Conservation (phyloP, 768 basidiomycete species). For the Pulveroboletus sp. region DNA sequence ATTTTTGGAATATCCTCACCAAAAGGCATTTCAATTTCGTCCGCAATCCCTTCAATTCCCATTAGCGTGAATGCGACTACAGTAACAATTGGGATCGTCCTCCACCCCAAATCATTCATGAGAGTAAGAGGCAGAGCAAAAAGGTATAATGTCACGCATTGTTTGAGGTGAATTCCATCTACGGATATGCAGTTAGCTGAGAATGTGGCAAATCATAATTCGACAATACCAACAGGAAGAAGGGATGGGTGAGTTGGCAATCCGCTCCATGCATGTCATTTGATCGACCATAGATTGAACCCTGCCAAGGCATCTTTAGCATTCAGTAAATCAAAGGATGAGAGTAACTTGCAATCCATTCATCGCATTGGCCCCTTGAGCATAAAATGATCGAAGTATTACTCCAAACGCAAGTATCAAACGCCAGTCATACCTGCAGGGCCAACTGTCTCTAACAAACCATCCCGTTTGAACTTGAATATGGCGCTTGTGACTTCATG, state of each 20-base stretch:
- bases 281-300: slow-evolving; percentile 83
- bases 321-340: neutral
- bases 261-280: slow-evolving; percentile 84
- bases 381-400: slow-evolving; percentile 4
- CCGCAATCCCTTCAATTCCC: slow-evolving; percentile 94
- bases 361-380: slow-evolving; percentile 72
- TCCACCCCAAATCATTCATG: slow-evolving; percentile 79
- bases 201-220: neutral
- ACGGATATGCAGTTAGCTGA: slow-evolving; percentile 14
- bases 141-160: slow-evolving; percentile 91
- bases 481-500: slow-evolving; percentile 73
- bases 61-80: slow-evolving; percentile 89
- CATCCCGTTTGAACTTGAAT: slow-evolving; percentile 75
- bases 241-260: slow-evolving; percentile 85
- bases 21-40: slow-evolving; percentile 94
- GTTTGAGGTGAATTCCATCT: slow-evolving; percentile 91
- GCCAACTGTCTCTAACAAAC: slow-evolving; percentile 84
- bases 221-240: slow-evolving; percentile 53
- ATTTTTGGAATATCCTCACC: slow-evolving; percentile 43
- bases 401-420: neutral
- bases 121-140: slow-evolving; percentile 88
- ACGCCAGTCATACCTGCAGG: slow-evolving; percentile 61
- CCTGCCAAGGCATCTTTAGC: slow-evolving; percentile 36
- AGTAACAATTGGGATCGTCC: slow-evolving; percentile 80
- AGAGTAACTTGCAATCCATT: slow-evolving; percentile 50